Evolutionary conservation across 2,329 filamentous ascomycete genomes (phyloP).

Genomic region (Rosellinia necatrix): DNA sequence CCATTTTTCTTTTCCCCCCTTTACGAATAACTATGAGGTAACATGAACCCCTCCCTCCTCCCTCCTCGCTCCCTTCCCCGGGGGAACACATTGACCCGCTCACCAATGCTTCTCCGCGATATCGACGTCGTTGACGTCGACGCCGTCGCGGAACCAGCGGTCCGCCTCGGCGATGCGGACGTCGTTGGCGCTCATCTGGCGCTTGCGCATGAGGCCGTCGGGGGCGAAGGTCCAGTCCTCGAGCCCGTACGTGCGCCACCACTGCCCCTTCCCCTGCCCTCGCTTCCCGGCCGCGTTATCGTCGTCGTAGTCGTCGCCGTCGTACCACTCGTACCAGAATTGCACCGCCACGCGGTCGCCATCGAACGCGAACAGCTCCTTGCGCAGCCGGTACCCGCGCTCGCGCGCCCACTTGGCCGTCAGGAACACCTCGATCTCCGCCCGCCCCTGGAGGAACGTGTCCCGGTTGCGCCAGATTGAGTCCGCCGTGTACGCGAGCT

Average conservation of each 20-base stretch:
- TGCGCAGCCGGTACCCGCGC: conserved; percentile 72
- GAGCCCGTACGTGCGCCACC: conserved; percentile 87
- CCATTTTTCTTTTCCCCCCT: too few species aligned
- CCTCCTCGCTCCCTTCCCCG: neutral
- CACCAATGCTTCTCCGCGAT: conserved; percentile 73
- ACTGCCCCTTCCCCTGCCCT: too few species aligned
- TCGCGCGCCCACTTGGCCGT: conserved; percentile 76
- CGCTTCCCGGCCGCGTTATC: too few species aligned
- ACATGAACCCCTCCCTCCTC: neutral
- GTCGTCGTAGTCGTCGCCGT: too few species aligned
- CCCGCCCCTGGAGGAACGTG: conserved; percentile 70
- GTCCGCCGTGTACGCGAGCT: conserved; percentile 74
- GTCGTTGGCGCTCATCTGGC: conserved; percentile 78
- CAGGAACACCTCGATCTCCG: conserved; percentile 70
- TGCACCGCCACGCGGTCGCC: conserved; percentile 78
- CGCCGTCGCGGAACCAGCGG: conserved; percentile 71
- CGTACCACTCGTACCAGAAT: conserved; percentile 87
- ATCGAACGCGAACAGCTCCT: conserved; percentile 80
- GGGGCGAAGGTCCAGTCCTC: conserved; percentile 78
- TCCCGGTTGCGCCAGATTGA: conserved; percentile 82
- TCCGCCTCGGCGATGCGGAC: conserved; percentile 64
- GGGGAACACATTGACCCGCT: neutral
- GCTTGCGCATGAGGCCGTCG: conserved; percentile 72
- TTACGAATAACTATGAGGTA: too few species aligned
- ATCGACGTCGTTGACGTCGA: conserved; percentile 69